phyloP scores from a whole-genome alignment of 2,329 filamentous ascomycete genomes.

The Hypoxylon sp. region DNA sequence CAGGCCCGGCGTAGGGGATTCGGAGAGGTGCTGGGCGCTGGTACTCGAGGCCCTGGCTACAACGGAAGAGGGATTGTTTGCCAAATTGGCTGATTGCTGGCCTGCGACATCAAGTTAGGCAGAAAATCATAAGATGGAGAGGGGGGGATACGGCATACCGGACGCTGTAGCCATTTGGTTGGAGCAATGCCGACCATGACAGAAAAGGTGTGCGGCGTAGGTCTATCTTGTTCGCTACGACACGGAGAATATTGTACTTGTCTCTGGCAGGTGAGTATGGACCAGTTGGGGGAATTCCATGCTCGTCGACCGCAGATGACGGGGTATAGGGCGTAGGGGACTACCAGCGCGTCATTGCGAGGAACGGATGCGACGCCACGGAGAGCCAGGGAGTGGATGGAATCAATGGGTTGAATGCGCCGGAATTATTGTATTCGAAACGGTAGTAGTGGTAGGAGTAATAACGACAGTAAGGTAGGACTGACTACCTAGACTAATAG shows the following conservation, averaged over 20 bases:
- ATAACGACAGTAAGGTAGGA: constrained; percentile 7
- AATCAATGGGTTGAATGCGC: constrained; percentile 36
- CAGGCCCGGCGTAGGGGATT: constrained; percentile 47
- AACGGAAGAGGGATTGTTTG: constrained; percentile 45
- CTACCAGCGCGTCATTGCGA: constrained; percentile 51
- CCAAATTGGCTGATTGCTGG: constrained; percentile 52
- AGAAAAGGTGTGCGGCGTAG: constrained; percentile 27
- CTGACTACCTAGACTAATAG: constrained; percentile 22
- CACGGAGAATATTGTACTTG: constrained; percentile 40
- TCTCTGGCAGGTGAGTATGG: constrained; percentile 46
- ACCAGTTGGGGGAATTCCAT: constrained; percentile 49
- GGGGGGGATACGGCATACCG: constrained; percentile 43
- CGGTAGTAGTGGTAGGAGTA: background rate
- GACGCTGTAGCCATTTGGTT: constrained; percentile 53
- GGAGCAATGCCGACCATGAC: constrained; percentile 49
- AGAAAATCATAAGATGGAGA: constrained; percentile 12
- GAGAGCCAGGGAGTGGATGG: constrained; percentile 20
- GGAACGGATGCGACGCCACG: constrained; percentile 36
- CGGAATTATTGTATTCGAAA: constrained; percentile 16
- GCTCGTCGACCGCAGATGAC: constrained; percentile 48
- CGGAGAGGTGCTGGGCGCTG: constrained; percentile 44
- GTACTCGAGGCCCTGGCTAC: constrained; percentile 42
- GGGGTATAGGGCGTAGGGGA: constrained; percentile 23
- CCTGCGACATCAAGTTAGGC: constrained; percentile 47
- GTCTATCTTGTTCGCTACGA: constrained; percentile 42